Evolutionary conservation across 108 stramenopile genomes (phyloP), one percentile per base, ranked within the genome.

Genomic region (Chaetoceros tenuissimus): DNA sequence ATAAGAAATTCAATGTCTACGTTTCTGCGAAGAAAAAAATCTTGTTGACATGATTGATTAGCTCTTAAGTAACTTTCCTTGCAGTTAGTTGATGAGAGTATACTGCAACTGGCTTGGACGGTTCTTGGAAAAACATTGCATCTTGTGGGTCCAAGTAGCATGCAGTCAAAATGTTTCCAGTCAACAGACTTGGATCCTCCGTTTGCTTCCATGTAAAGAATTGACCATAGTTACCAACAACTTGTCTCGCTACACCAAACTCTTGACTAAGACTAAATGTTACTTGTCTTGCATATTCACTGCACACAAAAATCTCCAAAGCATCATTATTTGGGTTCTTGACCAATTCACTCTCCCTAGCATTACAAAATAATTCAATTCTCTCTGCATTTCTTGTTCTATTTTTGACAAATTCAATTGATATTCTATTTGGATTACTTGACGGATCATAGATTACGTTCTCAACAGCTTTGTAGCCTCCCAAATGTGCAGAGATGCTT

Each of bases 291-390:
- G 84, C 70, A 60, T 84, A 81, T 63, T 89, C 88, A 26, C 78
- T 77, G 31, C 69, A 74, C 0, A 84, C 80, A 72, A 89, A 89
- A 44, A 77, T 65, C 30, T 17, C n/a, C 62, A 40, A 40, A 40
- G 34, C 5, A 23, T 7, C 48, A 24, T 7, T 24, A 23, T 24
- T 49, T 7, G 48, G 48, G 17, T 31, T 54, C 18, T 5, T 17
- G 18, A 54, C 53, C 46, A 60, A 51, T 58, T 89, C 84, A 1
- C 82, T 79, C 48, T 85, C 88, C 1, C 88, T 69, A 13, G 74
- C 88, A 62, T 89, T 89, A 55, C 74, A 82, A 60, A 89, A 89
- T 13, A 89, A 46, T 69, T 89, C 88, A 48, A 89, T 82, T n/a
- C 88, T 77, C 59, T 89, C 82, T 8, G 88, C 88, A 72, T 89